Evolutionary conservation across 495 filamentous ascomycete species (phyloP).

Genomic region (Daldinia vernicosa): DNA sequence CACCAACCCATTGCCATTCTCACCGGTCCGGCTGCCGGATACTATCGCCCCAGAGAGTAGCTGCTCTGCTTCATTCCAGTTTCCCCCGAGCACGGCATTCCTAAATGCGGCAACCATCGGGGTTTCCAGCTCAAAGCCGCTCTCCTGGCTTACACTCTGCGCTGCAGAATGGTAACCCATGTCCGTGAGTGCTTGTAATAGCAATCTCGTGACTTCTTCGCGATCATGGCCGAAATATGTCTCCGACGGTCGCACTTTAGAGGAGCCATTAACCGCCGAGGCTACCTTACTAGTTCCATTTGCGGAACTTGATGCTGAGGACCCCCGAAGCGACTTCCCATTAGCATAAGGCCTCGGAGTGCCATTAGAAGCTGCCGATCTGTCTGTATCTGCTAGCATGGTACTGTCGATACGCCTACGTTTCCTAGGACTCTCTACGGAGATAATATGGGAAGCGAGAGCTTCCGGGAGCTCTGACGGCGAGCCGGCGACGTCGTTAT

Average conservation of each 20-base stretch:
- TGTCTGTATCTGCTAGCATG: slow-evolving; percentile 44
- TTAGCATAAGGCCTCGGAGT: slow-evolving; percentile 43
- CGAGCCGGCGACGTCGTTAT: slow-evolving; percentile 29
- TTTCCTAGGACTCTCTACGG: slow-evolving; percentile 31
- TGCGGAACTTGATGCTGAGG: slow-evolving; percentile 24
- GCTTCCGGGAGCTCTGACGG: slow-evolving; percentile 37
- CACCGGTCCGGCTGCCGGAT: slow-evolving; percentile 58
- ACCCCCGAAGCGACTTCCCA: slow-evolving; percentile 34
- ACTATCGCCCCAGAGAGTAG: slow-evolving; percentile 72
- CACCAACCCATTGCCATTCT: slow-evolving; percentile 54
- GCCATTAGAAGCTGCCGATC: slow-evolving; percentile 39
- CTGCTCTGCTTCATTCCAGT: slow-evolving; percentile 85
- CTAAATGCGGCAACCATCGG: slow-evolving; percentile 85
- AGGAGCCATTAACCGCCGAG: slow-evolving; percentile 52
- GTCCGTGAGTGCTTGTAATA: slow-evolving; percentile 90
- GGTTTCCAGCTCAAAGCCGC: slow-evolving; percentile 88
- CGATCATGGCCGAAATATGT: slow-evolving; percentile 81
- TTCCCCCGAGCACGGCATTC: slow-evolving; percentile 78
- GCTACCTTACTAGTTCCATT: slow-evolving; percentile 52
- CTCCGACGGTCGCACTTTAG: slow-evolving; percentile 36
- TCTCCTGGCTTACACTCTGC: slow-evolving; percentile 75
- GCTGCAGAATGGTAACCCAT: slow-evolving; percentile 86
- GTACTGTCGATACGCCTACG: slow-evolving; percentile 40
- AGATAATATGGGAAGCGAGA: slow-evolving; percentile 15
- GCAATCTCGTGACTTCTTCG: slow-evolving; percentile 90